Percentiles rank a stretch among this genome's conserved stretches.
Conservation (phyloP, 441 rosid species). For the Croton setiger region DNA sequence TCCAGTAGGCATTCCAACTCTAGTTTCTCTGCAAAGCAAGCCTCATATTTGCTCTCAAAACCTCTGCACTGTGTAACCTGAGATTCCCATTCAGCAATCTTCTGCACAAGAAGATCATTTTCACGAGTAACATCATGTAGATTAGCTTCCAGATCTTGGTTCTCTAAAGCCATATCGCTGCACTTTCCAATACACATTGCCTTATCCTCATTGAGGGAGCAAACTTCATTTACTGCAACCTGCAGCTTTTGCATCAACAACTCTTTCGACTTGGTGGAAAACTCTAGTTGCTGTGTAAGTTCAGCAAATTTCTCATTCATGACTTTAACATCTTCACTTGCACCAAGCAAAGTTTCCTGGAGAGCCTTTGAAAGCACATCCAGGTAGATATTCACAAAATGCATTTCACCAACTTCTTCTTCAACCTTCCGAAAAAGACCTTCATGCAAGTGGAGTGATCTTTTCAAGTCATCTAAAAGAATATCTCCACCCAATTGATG, state of each 20-base stretch:
- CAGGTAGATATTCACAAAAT: conserved; percentile 59
- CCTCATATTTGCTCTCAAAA: conserved; percentile 55
- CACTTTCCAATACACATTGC: conserved; percentile 50
- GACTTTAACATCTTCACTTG: conserved; percentile 40
- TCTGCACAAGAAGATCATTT: conserved; percentile 56
- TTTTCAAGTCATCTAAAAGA: conserved; percentile 70
- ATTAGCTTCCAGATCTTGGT: conserved; percentile 56
- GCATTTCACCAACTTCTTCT: conserved; percentile 82
- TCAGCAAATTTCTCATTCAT: conserved; percentile 51
- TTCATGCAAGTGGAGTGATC: conserved; percentile 81
- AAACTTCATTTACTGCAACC: conserved; percentile 61
- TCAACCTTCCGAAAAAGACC: conserved; percentile 78
- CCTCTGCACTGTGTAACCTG: conserved; percentile 45
- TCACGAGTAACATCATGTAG: conserved; percentile 51
- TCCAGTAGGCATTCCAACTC: conserved; percentile 61
- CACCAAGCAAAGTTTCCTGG: conserved; percentile 65
- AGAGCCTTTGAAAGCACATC: conserved; percentile 79
- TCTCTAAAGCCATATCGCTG: conserved; percentile 57
- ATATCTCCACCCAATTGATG: conserved; percentile 65
- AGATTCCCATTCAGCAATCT: conserved; percentile 65
- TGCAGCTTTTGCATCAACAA: conserved; percentile 64
- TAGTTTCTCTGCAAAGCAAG: conserved; percentile 52
- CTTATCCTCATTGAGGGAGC: conserved; percentile 56
- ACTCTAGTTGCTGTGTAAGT: conserved; percentile 66
- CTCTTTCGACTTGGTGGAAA: conserved; percentile 57